These are phyloP conservation scores for Naegleria fowleri DNA, from an alignment of 208 protist genomes.

Conservation along the genomic window DNA sequence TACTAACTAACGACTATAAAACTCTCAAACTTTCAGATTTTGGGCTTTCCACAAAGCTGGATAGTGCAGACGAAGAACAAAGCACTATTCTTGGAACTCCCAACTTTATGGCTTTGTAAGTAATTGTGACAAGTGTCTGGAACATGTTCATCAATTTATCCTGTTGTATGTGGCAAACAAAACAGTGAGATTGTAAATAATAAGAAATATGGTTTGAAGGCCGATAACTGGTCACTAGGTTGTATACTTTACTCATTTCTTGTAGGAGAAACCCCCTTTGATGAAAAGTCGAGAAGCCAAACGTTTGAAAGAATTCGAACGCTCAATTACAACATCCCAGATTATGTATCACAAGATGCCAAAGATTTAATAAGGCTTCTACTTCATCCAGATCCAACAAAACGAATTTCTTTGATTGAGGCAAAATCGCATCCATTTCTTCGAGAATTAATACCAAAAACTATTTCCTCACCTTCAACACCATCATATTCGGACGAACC, in stretches of 20 bases:
- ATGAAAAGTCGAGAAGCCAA: background rate
- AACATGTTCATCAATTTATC: too few species aligned
- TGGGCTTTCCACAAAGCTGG: background rate
- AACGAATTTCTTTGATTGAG: background rate
- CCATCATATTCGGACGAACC: too few species aligned
- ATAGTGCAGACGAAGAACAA: background rate
- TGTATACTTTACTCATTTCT: slow-evolving; percentile 18
- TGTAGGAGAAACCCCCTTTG: background rate
- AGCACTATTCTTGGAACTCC: background rate
- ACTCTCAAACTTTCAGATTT: background rate
- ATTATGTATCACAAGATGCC: background rate
- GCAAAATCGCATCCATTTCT: background rate
- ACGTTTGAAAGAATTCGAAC: background rate
- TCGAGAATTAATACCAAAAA: background rate
- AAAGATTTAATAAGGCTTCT: background rate
- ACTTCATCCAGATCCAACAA: background rate
- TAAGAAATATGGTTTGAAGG: background rate
- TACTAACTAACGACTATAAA: background rate
- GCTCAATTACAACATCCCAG: background rate
- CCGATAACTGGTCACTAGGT: slow-evolving; percentile 21
- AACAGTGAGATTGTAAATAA: slow-evolving; percentile 2
- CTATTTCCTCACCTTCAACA: background rate
- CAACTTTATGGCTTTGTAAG: slow-evolving; percentile 23
- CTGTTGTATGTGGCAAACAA: too few species aligned
- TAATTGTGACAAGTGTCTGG: background rate